Base-by-base conservation (phyloP, 345 rosid species). In the Euclidium syriacum region DNA sequence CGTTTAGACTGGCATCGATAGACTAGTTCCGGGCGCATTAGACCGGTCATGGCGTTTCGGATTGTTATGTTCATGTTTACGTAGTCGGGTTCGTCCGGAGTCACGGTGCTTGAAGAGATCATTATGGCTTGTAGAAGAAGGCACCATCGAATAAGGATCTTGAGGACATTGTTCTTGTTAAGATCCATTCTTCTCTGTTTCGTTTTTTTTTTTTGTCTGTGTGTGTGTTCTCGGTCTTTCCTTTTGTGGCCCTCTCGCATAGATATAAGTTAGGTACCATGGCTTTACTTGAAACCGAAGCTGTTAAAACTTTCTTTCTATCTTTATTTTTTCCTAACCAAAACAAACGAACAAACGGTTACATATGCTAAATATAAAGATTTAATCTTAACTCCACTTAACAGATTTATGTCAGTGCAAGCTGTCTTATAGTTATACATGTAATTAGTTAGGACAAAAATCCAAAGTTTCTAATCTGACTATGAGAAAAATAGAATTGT, bases 51-150 rank as follows among this genome's bases (percentile, higher is more conserved):
- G 41, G 53, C 40, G 61, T 71, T 71, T 4, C 75, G 66, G 25
- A 71, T 71, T 34, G 75, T 71, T 57, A 64, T 22, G 49, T 64
- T 64, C 65, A 71, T 64, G 71, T 64, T 64, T n/a, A 64, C 65
- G 19, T 71, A 64, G 39, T 58, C 75, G 0, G 54, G 54, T 60
- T 61, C 67, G 40, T 42, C 7, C 16, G 58, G 51, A 32, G 67
- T 62, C 48, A 43, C 2, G 62, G 73, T 36, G 6, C 12, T 68
- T 2, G 54, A 60, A 23, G 49, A 42, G 25, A 61, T 52, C 40
- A 52, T 60, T 48, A 69, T 34, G 5, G n/a, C 48, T 52, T 69
- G 73, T 52, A 61, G 41, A 34, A 69, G 18, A 69, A 69, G 15
- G 35, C 30, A 69, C 62, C 72, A 67, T 9, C 10, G 24, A 52